Evolutionary conservation across 495 filamentous ascomycete species (phyloP), one percentile per base, ranked within the genome.

Genomic region (Immersiella caudata): DNA sequence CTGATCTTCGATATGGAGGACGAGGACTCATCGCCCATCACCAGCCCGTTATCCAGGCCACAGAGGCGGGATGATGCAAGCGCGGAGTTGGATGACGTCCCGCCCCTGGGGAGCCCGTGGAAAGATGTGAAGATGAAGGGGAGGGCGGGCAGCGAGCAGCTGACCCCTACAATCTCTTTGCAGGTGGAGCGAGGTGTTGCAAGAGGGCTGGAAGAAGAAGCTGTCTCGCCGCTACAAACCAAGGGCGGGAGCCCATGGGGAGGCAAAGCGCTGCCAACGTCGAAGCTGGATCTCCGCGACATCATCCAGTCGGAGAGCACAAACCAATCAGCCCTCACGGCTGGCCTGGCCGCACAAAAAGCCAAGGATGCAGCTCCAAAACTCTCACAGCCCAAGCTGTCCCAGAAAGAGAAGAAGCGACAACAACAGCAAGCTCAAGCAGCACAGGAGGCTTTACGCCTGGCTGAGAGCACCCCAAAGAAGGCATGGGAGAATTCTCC

Each of bases 1-100:
- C 81, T 97, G 46, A 95, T 97, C 81, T 97, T 97, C 73, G 89
- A 93, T 67, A 97, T 97, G 92, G 94, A 97, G 65, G 93, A 94
- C n/a, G 93, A 92, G 50, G 81, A 75, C 12, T 2, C 66, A 8
- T 65, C 70, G 8, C 60, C 67, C 0, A 21, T 63, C 9, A 29
- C 55, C 27, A 76, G 77, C 22, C 72, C 75, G 8, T 58, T 68
- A 2, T 3, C 64, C n/a, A 68, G 65, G 26, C 61, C 73, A 12
- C 65, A 50, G 18, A 71, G 67, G 51, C 24, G 59, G 2, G 40
- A 24, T 8, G 62, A 67, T n/a, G 27, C 35, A 20, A 12, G 49
- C 1, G 6, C 66, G 27, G 70, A 70, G 11, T 1, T 69, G 52
- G 75, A 76, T 26, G 65, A 74, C 14, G 49, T 68, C 2, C 64